Percentiles rank a stretch among this genome's conserved stretches.
Evolutionary conservation across 2,329 filamentous ascomycete species (phyloP).

Genomic region (Ceratocystis cubensis): DNA sequence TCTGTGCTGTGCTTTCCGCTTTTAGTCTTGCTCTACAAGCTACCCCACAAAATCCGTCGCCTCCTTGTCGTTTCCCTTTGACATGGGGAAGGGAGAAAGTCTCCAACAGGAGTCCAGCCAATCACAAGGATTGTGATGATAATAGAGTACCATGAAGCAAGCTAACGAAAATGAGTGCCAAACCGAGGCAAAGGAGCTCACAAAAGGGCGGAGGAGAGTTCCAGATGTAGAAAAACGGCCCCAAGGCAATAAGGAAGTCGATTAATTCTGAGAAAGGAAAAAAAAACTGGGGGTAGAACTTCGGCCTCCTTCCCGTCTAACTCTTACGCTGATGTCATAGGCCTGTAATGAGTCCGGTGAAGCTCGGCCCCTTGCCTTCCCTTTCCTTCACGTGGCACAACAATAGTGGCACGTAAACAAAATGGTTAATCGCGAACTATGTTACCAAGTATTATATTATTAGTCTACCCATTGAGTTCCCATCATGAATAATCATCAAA

Average conservation of each 20-base stretch:
- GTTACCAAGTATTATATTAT: too few relatives aligned
- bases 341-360: neutral
- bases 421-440: too few relatives aligned
- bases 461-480: neutral
- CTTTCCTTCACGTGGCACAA: neutral
- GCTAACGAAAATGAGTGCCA: neutral
- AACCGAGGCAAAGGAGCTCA: neutral
- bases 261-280: neutral
- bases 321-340: neutral
- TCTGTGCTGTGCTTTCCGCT: neutral
- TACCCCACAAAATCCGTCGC: neutral
- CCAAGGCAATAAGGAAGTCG: neutral
- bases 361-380: neutral
- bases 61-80: neutral
- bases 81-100: too few relatives aligned
- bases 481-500: neutral
- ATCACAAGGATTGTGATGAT: neutral
- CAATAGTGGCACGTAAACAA: neutral
- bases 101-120: neutral
- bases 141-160: neutral
- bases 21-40: neutral
- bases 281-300: neutral
- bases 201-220: neutral
- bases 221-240: too few relatives aligned
- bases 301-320: too few relatives aligned